These are phyloP conservation scores for Tetraselmis striata DNA, from an alignment of 139 green algal genomes.

Conservation along the genomic window DNA sequence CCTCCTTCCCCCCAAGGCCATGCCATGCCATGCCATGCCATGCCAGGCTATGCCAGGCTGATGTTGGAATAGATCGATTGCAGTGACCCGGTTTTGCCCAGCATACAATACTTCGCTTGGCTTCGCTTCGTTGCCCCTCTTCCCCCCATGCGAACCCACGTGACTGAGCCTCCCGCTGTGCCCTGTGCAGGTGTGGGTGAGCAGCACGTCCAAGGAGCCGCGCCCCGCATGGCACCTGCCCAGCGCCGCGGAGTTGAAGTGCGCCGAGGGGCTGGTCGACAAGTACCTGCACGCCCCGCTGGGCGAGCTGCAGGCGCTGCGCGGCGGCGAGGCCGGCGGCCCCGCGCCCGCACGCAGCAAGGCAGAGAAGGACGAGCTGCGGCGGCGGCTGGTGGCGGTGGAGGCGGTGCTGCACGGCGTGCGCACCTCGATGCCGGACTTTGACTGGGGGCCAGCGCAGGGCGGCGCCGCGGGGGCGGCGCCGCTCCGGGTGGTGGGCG, in stretches of 20 bases:
- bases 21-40: too few species aligned
- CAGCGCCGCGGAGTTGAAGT: neutral
- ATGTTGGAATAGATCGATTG: too few species aligned
- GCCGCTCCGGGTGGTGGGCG: neutral
- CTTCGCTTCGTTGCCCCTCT: too few species aligned
- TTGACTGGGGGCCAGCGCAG: conserved; percentile 1
- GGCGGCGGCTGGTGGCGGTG: conserved; percentile 27
- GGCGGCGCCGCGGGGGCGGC: neutral
- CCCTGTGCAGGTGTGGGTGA: neutral
- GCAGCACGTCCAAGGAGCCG: neutral
- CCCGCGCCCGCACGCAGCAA: neutral
- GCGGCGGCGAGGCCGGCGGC: neutral
- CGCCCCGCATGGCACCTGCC: conserved; percentile 13
- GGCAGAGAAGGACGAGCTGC: conserved; percentile 19
- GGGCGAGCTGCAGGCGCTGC: conserved; percentile 9
- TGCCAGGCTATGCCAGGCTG: too few species aligned
- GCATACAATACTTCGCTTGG: too few species aligned
- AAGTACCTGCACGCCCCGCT: conserved; percentile 10
- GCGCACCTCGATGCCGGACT: conserved; percentile 30
- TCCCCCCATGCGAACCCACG: too few species aligned
- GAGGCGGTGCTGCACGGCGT: conserved; percentile 31
- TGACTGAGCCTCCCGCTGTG: too few species aligned
- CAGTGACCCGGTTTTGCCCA: too few species aligned
- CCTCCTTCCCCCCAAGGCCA: neutral
- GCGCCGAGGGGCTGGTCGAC: conserved; percentile 19